Evolutionary conservation across 441 rosid genomes (phyloP), one percentile per base, ranked within the genome.

Genomic region (Dalechampia spathulata): DNA sequence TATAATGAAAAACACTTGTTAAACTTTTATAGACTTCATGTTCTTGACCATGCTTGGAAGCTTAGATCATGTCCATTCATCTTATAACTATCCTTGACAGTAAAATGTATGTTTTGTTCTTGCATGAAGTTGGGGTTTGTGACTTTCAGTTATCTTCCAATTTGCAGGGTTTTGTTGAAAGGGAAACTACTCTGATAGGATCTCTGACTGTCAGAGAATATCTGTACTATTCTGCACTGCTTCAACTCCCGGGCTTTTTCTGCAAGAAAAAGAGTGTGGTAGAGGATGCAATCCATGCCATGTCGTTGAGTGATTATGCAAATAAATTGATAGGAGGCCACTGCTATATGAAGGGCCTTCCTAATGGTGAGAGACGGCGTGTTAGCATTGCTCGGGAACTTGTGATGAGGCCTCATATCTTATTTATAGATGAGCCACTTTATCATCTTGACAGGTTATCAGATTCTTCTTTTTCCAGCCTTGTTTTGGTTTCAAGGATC

Each of bases 251-350:
- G 4, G 97, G 97, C 37, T 90, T 93, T 56, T 83, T 94, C 75
- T 86, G 82, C 76, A 86, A 84, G 83, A 90, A 83, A 78, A 90
- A 77, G 76, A 71, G 73, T 57, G 88, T 87, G 40, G 99, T 94
- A 42, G 99, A 90, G 89, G 99, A 94, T 69, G 99, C 99, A 38
- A 94, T 94, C 28, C 95, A 82, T 45, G 95, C 95, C 5, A 93
- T 93, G 99, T 93, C 99, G 53, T 64, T 93, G 74, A 69, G 72
- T 69, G 97, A 90, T 61, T 87, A 82, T 67, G 97, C 90, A 55
- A 87, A 93, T 78, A 93, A 90, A 68, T 72, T 93, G 69, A 93
- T 93, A 34, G 96, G 99, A 55, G 94, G 99, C 47, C 99, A 93
- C 49, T 93, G 99, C 67, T 81, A 85, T 70, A 85, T 90, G 95